Conservation (phyloP, 768 basidiomycete genomes). For the Aureoboletus auriporus region DNA sequence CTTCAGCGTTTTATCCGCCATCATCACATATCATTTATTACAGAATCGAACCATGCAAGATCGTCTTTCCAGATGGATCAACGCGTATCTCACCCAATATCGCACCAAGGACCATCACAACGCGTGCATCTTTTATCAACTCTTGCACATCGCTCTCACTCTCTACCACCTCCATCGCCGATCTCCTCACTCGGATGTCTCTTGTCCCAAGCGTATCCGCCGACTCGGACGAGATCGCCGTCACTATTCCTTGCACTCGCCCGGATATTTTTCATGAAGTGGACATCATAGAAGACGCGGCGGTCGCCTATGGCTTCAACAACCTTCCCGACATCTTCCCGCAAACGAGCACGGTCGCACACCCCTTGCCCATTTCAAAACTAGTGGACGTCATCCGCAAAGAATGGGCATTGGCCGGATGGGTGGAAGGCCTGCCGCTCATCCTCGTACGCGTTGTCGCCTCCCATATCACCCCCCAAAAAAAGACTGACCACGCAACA, state of each 20-base stretch:
- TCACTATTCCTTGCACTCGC: slow-evolving; percentile 88
- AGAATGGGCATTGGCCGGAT: slow-evolving; percentile 94
- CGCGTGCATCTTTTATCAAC: slow-evolving; percentile 90
- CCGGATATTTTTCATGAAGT: slow-evolving; percentile 98
- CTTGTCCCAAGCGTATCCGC: slow-evolving; percentile 49
- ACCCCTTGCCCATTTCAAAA: slow-evolving; percentile 85
- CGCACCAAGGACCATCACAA: slow-evolving; percentile 62
- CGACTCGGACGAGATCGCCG: slow-evolving; percentile 61
- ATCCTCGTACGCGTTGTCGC: slow-evolving; percentile 60
- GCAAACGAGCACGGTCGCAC: slow-evolving; percentile 89
- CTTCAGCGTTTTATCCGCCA: background rate
- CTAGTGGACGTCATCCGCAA: slow-evolving; percentile 81
- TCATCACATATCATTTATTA: background rate
- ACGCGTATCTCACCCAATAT: slow-evolving; percentile 78
- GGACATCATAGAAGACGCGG: slow-evolving; percentile 97
- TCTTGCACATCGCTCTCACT: slow-evolving; percentile 88
- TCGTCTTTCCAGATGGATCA: slow-evolving; percentile 75
- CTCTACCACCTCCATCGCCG: slow-evolving; percentile 57
- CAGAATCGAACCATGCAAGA: slow-evolving; percentile 91
- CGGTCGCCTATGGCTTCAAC: slow-evolving; percentile 97
- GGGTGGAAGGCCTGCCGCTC: slow-evolving; percentile 92
- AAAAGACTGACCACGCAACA: slow-evolving; percentile 29
- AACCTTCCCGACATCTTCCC: slow-evolving; percentile 93
- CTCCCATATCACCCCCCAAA: background rate
- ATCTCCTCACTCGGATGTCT: slow-evolving; percentile 82